Evolutionary conservation across 805 yeast species (phyloP), one percentile per base, ranked within the genome.

Genomic region (Scheffersomyces ergatensis): DNA sequence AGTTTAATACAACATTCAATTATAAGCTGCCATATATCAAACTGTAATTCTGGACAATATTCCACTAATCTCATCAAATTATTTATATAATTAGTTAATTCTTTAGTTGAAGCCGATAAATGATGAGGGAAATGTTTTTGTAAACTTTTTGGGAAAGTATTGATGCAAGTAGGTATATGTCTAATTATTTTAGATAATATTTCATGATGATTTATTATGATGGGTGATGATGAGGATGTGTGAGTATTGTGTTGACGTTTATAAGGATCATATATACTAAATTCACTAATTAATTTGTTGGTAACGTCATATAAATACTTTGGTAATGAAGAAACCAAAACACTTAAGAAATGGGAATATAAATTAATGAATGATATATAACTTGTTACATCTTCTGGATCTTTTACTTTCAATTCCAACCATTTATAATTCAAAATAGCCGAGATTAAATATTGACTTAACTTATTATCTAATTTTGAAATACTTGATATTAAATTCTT

Each of bases 251-350:
- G n/a, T n/a, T n/a, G n/a, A 19, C 23, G 33, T 19, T 35, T 36
- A 4, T 20, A 33, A 0, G 27, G n/a, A 23, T 48, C 48, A 18
- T 45, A 31, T 13, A 40, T 39, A 34, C 52, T 63, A 51, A 92
- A 85, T 52, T 82, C 89, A 15, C 71, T 52, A 9, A 89, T 75
- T n/a, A 92, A 62, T 43, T 78, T 76, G 44, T 73, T 68, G 16
- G 86, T 81, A n/a, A 92, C 87, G 44, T 87, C 95, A 47, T 78
- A 76, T 79, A 93, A 82, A 87, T 95, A 92, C 60, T 82, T 87
- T 6, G 98, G 98, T 45, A 83, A 73, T 34, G 92, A 85, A 3
- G 95, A 84, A 29, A 90, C 86, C 39, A 92, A 72, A 20, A 90
- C 86, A 34, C 80, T 74, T 34, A 88, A 65, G 60, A 93, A 93